Conservation (phyloP, 2,329 filamentous ascomycete genomes). For the Aspergillus aculeatinus region DNA sequence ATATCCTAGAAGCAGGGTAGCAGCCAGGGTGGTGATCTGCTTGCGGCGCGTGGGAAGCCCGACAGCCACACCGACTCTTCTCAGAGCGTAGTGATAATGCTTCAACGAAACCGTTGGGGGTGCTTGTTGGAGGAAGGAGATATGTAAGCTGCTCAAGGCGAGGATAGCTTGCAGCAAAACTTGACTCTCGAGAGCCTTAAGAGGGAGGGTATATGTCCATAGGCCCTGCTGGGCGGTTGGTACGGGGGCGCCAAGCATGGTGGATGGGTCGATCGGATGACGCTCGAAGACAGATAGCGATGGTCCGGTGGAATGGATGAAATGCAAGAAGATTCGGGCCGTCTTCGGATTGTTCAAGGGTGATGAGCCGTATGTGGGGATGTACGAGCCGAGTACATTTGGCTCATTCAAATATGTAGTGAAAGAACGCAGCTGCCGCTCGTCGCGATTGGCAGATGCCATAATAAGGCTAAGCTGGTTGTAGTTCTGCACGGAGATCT, state of each 20-base stretch:
- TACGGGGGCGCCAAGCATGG: slow-evolving; percentile 63
- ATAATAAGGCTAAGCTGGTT: slow-evolving; percentile 46
- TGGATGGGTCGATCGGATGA: slow-evolving; percentile 69
- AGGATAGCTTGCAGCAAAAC: slow-evolving; percentile 87
- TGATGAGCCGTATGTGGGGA: slow-evolving; percentile 63
- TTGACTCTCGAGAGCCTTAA: slow-evolving; percentile 80
- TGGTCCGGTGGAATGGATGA: slow-evolving; percentile 83
- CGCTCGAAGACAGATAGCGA: slow-evolving; percentile 86
- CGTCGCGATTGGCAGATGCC: slow-evolving; percentile 44
- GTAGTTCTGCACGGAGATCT: slow-evolving; percentile 34
- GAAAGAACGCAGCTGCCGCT: slow-evolving; percentile 51
- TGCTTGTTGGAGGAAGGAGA: slow-evolving; percentile 74
- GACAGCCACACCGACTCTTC: slow-evolving; percentile 74
- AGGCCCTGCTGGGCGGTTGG: slow-evolving; percentile 59
- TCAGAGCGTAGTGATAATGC: slow-evolving; percentile 85
- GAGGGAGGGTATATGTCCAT: slow-evolving; percentile 76
- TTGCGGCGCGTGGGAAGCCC: slow-evolving; percentile 66
- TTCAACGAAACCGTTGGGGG: slow-evolving; percentile 79
- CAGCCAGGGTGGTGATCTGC: slow-evolving; percentile 80
- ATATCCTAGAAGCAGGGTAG: slow-evolving; percentile 80
- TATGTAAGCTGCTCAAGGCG: slow-evolving; percentile 81
- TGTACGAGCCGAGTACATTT: slow-evolving; percentile 62
- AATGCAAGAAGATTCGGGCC: slow-evolving; percentile 83
- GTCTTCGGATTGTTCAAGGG: slow-evolving; percentile 79
- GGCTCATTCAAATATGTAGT: slow-evolving; percentile 49